Conservation (phyloP, 2,329 filamentous ascomycete genomes). For the Botrytis pseudocinerea region DNA sequence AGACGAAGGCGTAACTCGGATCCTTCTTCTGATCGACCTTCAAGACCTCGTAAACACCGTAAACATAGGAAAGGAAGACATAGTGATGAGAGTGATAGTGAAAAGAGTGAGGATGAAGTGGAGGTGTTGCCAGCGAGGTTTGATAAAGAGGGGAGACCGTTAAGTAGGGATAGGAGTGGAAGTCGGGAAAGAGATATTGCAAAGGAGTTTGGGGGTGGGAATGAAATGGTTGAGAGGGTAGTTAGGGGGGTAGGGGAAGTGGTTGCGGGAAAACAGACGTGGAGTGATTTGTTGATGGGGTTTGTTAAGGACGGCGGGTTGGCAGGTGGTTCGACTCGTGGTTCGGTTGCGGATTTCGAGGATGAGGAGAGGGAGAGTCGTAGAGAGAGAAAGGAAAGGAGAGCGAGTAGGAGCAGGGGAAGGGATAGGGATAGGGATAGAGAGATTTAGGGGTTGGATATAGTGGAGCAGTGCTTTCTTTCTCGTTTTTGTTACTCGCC, state of each 20-base stretch:
- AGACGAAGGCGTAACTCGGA: conserved; percentile 36
- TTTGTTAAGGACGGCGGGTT: conserved; percentile 31
- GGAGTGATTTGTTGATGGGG: conserved; percentile 37
- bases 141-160: conserved; percentile 35
- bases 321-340: not conserved
- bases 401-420: not conserved
- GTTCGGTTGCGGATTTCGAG: not conserved
- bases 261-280: conserved; percentile 37
- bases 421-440: conserved; percentile 7
- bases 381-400: not conserved
- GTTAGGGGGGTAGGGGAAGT: conserved; percentile 36
- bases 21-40: conserved; percentile 36
- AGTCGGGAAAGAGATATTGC: conserved; percentile 13
- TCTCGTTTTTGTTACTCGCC: not conserved
- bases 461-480: not conserved
- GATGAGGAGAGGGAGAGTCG: not conserved
- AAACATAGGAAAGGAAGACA: conserved; percentile 26
- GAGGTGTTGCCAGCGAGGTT: conserved; percentile 39
- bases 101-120: conserved; percentile 25
- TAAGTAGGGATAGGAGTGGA: not conserved
- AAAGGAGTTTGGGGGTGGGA: conserved; percentile 21
- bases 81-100: conserved; percentile 27
- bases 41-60: conserved; percentile 30
- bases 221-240: conserved; percentile 39
- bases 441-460: not conserved